These are phyloP conservation scores for Zoysia japonica DNA, from an alignment of 176 grass and related monocot genomes.

Conservation along the genomic window DNA sequence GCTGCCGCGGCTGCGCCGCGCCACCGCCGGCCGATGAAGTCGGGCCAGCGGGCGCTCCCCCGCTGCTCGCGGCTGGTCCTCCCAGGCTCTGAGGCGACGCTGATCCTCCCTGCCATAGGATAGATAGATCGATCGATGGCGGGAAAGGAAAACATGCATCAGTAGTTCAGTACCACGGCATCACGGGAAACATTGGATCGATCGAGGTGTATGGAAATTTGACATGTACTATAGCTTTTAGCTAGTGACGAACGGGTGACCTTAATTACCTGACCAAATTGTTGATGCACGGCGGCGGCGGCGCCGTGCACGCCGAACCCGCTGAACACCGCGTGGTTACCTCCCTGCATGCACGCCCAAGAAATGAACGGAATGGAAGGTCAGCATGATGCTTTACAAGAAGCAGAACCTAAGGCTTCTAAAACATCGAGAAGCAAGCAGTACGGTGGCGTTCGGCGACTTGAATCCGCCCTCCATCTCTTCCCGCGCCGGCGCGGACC, in stretches of 20 bases:
- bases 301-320: slow-evolving; percentile 47
- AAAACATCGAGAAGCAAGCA: neutral
- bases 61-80: slow-evolving; percentile 42
- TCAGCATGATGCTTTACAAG: neutral
- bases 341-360: slow-evolving; percentile 30
- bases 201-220: neutral
- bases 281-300: slow-evolving; percentile 21
- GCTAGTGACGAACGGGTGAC: neutral
- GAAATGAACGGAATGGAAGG: neutral
- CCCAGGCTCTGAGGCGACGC: slow-evolving; percentile 60
- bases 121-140: neutral
- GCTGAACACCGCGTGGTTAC: slow-evolving; percentile 56
- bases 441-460: slow-evolving; percentile 70
- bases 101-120: slow-evolving; percentile 51
- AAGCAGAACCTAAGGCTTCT: neutral
- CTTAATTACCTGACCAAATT: slow-evolving; percentile 47
- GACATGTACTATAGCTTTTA: neutral
- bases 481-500: slow-evolving; percentile 43
- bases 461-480: slow-evolving; percentile 78
- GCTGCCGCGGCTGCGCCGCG: slow-evolving; percentile 62
- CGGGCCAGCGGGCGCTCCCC: slow-evolving; percentile 5
- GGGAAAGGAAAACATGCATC: neutral
- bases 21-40: slow-evolving; percentile 40
- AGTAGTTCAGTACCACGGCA: neutral
- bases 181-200: neutral